phyloP scores from a whole-genome alignment of 495 filamentous ascomycete genomes.

The Zalerion maritima region DNA sequence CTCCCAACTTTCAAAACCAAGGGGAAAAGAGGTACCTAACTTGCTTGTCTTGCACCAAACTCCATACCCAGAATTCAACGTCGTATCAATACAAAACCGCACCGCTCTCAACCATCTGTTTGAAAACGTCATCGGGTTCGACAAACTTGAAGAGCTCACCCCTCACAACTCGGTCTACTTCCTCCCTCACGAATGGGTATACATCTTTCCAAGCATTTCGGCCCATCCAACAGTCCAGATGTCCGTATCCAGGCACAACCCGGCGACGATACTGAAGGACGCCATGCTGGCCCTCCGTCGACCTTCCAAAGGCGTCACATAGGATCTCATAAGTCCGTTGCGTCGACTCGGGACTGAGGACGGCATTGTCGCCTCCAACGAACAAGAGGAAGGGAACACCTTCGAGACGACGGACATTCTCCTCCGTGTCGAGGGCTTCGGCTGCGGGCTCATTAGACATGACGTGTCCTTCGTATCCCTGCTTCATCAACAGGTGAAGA shows the following conservation, averaged over 20 bases:
- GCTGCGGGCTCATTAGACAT: conserved; percentile 34
- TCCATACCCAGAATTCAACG: too few species aligned
- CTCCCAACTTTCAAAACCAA: too few species aligned
- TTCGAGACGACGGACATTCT: conserved; percentile 35
- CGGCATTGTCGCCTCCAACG: conserved; percentile 43
- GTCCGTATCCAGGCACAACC: conserved; percentile 48
- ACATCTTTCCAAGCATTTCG: conserved; percentile 46
- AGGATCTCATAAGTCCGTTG: conserved; percentile 42
- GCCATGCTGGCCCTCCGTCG: conserved; percentile 6
- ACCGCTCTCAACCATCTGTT: conserved; percentile 24
- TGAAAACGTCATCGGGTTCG: conserved; percentile 26
- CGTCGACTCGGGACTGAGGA: conserved; percentile 43
- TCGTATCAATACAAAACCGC: conserved; percentile 20
- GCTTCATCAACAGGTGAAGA: conserved; percentile 41
- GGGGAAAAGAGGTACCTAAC: too few species aligned
- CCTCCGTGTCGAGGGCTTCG: conserved; percentile 28
- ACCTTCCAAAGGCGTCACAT: conserved; percentile 34
- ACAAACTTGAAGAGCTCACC: conserved; percentile 22
- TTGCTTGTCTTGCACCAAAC: too few species aligned
- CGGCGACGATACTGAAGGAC: conserved; percentile 33
- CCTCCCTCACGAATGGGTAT: conserved; percentile 42
- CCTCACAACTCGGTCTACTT: conserved; percentile 35
- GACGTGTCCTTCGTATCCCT: conserved; percentile 37
- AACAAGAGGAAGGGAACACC: conserved; percentile 45
- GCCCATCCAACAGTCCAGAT: conserved; percentile 55